phyloP scores from a whole-genome alignment of 495 filamentous ascomycete species.

The Neurospora sp. region DNA sequence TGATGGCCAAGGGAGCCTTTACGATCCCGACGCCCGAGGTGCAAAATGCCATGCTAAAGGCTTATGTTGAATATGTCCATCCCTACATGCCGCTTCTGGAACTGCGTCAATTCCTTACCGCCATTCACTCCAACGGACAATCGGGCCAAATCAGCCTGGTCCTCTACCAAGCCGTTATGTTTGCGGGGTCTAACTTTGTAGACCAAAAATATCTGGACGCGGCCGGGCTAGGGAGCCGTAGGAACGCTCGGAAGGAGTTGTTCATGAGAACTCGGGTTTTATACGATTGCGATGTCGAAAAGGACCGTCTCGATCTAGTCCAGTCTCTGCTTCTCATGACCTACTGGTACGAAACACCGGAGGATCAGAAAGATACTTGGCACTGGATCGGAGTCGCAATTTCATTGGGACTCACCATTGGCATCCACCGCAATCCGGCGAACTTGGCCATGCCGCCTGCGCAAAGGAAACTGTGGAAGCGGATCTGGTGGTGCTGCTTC shows the following conservation, averaged over 20 bases:
- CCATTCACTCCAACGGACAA: constrained; percentile 54
- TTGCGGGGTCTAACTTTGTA: constrained; percentile 67
- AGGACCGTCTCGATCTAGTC: constrained; percentile 70
- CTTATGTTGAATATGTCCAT: constrained; percentile 75
- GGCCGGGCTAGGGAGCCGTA: constrained; percentile 60
- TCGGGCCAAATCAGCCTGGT: constrained; percentile 64
- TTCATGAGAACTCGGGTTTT: constrained; percentile 73
- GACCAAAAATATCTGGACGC: constrained; percentile 57
- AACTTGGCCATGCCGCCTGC: constrained; percentile 56
- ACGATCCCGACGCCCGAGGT: constrained; percentile 54
- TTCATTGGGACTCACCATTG: constrained; percentile 74
- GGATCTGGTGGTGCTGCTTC: constrained; percentile 92
- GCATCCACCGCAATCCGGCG: constrained; percentile 71
- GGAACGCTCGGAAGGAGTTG: constrained; percentile 66
- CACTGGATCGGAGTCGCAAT: constrained; percentile 87
- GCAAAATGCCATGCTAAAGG: constrained; percentile 63
- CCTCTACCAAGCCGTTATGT: constrained; percentile 76
- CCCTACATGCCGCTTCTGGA: constrained; percentile 86
- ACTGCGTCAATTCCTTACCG: constrained; percentile 59
- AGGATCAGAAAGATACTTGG: constrained; percentile 86
- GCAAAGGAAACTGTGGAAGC: constrained; percentile 71
- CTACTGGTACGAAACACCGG: constrained; percentile 84
- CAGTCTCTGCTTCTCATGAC: constrained; percentile 79
- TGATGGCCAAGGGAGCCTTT: constrained; percentile 65
- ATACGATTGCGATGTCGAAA: constrained; percentile 82